Conservation (phyloP, 1,284 basidiomycete species). For the Sanguinoderma infundibulare region DNA sequence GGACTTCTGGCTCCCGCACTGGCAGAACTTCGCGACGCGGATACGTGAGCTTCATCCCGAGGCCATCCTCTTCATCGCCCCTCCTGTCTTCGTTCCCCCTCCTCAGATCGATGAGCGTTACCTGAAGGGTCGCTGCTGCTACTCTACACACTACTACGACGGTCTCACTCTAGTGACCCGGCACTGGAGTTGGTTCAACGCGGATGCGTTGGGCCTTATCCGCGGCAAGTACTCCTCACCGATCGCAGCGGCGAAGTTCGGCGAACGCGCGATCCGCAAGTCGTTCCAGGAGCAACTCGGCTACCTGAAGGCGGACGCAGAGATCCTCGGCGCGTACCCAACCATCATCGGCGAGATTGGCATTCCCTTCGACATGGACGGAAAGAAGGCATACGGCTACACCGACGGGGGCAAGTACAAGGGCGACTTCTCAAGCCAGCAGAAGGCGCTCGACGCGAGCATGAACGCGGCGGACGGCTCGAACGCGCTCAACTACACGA, state of each 20-base stretch:
- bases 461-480: conserved; percentile 88
- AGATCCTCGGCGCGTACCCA: conserved; percentile 79
- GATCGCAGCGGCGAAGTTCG: conserved; percentile 74
- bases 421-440: conserved; percentile 83
- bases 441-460: conserved; percentile 90
- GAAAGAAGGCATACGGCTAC: conserved; percentile 83
- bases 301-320: conserved; percentile 76
- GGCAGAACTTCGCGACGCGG: conserved; percentile 63
- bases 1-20: conserved; percentile 88
- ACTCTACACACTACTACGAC: conserved; percentile 94
- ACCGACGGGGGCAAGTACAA: conserved; percentile 74
- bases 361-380: conserved; percentile 92
- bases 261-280: conserved; percentile 82
- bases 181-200: conserved; percentile 98
- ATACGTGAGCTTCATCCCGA: conserved; percentile 81
- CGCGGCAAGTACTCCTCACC: conserved; percentile 85
- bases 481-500: conserved; percentile 83
- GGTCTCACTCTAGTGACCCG: conserved; percentile 84
- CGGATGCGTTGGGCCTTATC: conserved; percentile 90
- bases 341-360: conserved; percentile 97
- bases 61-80: conserved; percentile 90
- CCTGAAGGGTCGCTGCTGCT: conserved; percentile 75
- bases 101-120: conserved; percentile 65
- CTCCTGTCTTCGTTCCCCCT: conserved; percentile 89
- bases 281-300: conserved; percentile 86